These are phyloP conservation scores for Pseudogymnoascus sp. DNA, from an alignment of 2,329 filamentous ascomycete genomes.

Conservation along the genomic window DNA sequence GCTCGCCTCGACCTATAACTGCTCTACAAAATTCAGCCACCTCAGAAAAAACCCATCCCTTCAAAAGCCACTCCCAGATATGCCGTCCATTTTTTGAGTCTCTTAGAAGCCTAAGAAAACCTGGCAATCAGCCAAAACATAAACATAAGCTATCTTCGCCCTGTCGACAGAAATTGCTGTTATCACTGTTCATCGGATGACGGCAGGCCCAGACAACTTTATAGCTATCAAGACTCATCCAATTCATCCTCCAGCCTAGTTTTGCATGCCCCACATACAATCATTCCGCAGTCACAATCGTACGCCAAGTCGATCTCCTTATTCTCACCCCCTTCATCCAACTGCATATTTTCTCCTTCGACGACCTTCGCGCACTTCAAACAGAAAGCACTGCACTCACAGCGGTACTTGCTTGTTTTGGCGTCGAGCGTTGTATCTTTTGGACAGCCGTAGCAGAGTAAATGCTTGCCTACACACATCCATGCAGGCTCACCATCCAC, in stretches of 20 bases:
- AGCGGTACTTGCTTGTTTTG: background rate
- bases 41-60: background rate
- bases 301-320: slow-evolving; percentile 7
- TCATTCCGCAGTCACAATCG: slow-evolving; percentile 13
- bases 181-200: background rate
- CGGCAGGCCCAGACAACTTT: background rate
- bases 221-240: background rate
- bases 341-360: background rate
- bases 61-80: background rate
- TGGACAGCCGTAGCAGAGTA: background rate
- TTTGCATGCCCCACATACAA: slow-evolving; percentile 15
- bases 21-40: background rate
- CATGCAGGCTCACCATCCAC: background rate
- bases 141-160: background rate
- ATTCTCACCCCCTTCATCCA: background rate
- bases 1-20: background rate
- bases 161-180: background rate
- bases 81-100: background rate
- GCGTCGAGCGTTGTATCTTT: background rate
- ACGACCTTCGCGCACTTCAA: background rate
- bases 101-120: background rate
- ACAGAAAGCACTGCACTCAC: background rate
- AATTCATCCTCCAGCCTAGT: background rate
- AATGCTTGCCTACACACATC: background rate
- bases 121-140: background rate